Base-by-base conservation (phyloP, 2,329 filamentous ascomycete species). In the Diaporthe sp. region DNA sequence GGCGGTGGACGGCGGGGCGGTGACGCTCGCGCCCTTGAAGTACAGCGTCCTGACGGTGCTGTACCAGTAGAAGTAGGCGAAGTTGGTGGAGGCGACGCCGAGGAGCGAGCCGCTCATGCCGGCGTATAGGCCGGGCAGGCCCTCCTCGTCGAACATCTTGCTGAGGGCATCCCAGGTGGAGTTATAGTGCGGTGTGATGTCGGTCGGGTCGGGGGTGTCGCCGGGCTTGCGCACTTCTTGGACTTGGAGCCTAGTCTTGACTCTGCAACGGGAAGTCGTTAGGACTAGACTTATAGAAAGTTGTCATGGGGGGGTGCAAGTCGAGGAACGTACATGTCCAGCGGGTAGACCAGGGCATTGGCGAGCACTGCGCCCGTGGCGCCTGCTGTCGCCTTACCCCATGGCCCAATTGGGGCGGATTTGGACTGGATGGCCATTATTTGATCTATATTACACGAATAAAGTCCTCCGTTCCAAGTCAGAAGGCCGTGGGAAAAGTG, bases 1-100 rank as follows among this genome's bases (percentile, higher is more conserved):
- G 6, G 94, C 90, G 0, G 96, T 98, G 28, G 94, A 93, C 2
- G 95, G 95, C 37, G 93, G 82, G 4, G 81, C 81, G 4, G 83
- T 79, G 22, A 82, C 82, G 79, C 89, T 90, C 77, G 89, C 83
- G 55, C 90, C 86, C 78, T 90, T 90, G 79, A 94, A 85, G 83
- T 98, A 98, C 28, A 98, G 85, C 22, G 92, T 92, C 77, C 97
- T 92, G 44, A 98, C 95, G 39, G 97, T 86, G 7, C 95, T 96
- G 84, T 98, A 98, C 96, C 96, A 98, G 87, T 99, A 99, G 84
- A 99, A 99, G 86, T 99, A 99, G 81, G 97, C 97, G 83, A 99
- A 99, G 85, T 99, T 99, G 71, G 96, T 98, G 37, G 96, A 98
- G 1, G 95, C 96, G 49, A 99, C 97, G 72, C 97, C 97, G 70